Evolutionary conservation across 2,329 filamentous ascomycete species (phyloP), one percentile per base, ranked within the genome.

Genomic region (Ramichloridium luteum): DNA sequence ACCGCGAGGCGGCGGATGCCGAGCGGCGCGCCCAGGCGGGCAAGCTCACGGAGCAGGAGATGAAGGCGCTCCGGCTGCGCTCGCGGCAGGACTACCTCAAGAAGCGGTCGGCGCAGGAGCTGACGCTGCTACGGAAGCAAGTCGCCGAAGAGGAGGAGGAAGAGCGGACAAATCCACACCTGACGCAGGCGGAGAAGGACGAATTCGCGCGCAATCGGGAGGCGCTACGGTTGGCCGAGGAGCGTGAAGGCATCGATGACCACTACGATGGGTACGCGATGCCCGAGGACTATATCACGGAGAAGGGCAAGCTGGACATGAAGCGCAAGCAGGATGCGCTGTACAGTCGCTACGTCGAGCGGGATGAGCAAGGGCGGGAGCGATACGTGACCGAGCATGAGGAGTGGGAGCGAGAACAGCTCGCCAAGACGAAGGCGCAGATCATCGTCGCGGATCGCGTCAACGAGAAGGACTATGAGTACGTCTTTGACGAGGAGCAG

Each of bases 211-310:
- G 83, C 50, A 96, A 96, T 50, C 67, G 82, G 27, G 83, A 96
- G 56, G 59, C 60, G 34, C 44, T 60, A 48, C 59, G 61, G 47
- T 49, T 65, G 53, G 62, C 64, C 49, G 46, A 94, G 58, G 84
- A 92, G 54, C 71, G 88, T 13, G 63, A 88, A 34, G 72, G 73
- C 26, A 93, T 98, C 41, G 86, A 96, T 52, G 88, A 96, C 45
- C 77, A 93, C 54, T 72, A 78, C 13, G 86, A 94, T 60, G 88
- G 88, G 2, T 98, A 96, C 58, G 71, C 78, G 43, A 77, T 98
- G 62, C 90, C 88, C 0, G 86, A 94, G 42, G 85, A 94, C 54
- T 93, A 93, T 52, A 88, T 93, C 40, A 93, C 82, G 0, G 85
- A 92, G 53, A 86, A 88, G 58, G 85, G 84, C 13, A 90, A 92